Conservation (phyloP, 352 stramenopile genomes). For the Thalassiosira hispida region DNA sequence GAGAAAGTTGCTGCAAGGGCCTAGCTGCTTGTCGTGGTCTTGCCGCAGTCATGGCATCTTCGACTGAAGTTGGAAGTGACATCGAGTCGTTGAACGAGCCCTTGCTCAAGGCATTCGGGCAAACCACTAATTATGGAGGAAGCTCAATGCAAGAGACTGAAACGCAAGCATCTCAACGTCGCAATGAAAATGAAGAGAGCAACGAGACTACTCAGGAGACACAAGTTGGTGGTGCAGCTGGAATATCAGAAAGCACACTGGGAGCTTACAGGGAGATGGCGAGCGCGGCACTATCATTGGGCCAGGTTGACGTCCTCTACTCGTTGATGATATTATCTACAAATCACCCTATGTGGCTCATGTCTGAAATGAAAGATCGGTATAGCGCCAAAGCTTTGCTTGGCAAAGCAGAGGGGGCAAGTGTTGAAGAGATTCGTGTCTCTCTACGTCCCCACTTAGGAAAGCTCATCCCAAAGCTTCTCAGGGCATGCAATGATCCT, state of each 20-base stretch:
- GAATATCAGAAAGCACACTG: slow-evolving; percentile 75
- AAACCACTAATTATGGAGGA: slow-evolving; percentile 77
- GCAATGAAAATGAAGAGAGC: slow-evolving; percentile 48
- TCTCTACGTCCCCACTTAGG: slow-evolving; percentile 72
- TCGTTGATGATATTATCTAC: slow-evolving; percentile 78
- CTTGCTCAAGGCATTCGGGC: slow-evolving; percentile 78
- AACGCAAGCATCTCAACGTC: slow-evolving; percentile 60
- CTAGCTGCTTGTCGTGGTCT: slow-evolving; percentile 77
- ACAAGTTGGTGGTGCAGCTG: slow-evolving; percentile 72
- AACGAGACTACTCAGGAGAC: slow-evolving; percentile 14
- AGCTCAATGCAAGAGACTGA: slow-evolving; percentile 76
- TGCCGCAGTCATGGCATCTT: slow-evolving; percentile 9
- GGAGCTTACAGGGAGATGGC: slow-evolving; percentile 84
- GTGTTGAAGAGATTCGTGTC: slow-evolving; percentile 59
- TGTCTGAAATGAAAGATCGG: slow-evolving; percentile 49
- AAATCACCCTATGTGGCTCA: slow-evolving; percentile 72
- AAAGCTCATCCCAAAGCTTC: slow-evolving; percentile 77
- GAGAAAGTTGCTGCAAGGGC: slow-evolving; percentile 79
- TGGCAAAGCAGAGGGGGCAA: slow-evolving; percentile 57
- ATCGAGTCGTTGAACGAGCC: slow-evolving; percentile 58
- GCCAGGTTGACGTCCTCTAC: slow-evolving; percentile 76
- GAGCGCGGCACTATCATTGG: slow-evolving; percentile 57
- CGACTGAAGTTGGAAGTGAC: slow-evolving; percentile 10
- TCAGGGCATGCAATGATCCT: slow-evolving; percentile 78
- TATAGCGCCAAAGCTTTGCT: slow-evolving; percentile 73